A percentile compares a stretch with the other conserved stretches of the same genome.
Conservation (phyloP, 225 moss, liverwort and hornwort species). For the Ulota crispa region DNA sequence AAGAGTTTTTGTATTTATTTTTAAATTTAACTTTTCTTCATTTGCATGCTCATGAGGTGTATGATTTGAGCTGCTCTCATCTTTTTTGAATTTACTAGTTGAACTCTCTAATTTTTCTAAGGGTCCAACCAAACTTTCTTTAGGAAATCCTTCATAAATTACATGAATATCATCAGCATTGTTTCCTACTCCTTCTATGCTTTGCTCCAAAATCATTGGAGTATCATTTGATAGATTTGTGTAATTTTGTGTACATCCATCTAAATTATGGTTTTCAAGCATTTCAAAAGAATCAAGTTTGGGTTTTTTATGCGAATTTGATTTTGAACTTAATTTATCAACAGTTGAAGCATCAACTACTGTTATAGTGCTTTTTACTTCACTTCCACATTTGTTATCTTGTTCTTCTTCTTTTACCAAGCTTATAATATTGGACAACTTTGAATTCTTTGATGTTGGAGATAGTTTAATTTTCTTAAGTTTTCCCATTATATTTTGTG, state of each 20-base stretch:
- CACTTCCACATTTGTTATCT: not conserved
- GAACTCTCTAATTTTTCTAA: not conserved
- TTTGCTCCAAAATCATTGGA: not conserved
- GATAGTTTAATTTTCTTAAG: constrained; percentile 5
- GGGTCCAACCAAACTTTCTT: not conserved
- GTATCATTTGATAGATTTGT: not conserved
- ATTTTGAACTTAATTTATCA: not conserved
- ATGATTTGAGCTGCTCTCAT: not conserved
- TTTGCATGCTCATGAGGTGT: not conserved
- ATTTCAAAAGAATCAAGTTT: not conserved
- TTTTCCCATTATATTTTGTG: not conserved
- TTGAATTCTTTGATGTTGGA: not conserved
- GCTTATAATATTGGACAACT: not conserved
- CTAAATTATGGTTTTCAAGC: not conserved
- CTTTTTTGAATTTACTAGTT: not conserved
- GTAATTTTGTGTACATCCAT: not conserved
- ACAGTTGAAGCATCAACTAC: not conserved
- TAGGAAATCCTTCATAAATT: constrained; percentile 29
- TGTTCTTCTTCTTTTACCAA: not conserved
- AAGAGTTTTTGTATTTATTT: not conserved
- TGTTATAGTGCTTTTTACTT: not conserved
- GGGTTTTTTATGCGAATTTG: not conserved
- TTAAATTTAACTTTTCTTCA: not conserved
- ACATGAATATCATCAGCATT: constrained; percentile 30
- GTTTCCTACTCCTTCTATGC: not conserved